Evolutionary conservation across 2,329 filamentous ascomycete species (phyloP).

Genomic region (Penicillium sp.): DNA sequence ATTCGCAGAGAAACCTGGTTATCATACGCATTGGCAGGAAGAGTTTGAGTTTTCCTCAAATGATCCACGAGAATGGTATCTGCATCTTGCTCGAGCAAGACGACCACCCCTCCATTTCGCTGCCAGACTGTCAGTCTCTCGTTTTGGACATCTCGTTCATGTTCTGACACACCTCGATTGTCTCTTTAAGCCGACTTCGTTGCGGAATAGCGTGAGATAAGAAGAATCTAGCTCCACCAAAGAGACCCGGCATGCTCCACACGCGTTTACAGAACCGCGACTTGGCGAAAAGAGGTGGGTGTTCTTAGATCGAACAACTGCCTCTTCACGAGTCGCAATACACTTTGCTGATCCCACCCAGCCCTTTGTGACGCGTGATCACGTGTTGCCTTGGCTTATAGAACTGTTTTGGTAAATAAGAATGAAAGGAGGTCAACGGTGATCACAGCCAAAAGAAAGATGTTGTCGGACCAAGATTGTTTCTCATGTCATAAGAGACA

Average conservation of each 20-base stretch:
- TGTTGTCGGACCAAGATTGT: no score
- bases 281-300: not conserved
- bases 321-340: not conserved
- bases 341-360: not conserved
- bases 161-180: slow-evolving; percentile 38
- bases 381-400: slow-evolving; percentile 18
- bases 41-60: slow-evolving; percentile 43
- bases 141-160: not conserved
- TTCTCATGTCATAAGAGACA: no score
- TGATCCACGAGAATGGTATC: slow-evolving; percentile 57
- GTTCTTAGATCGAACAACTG: not conserved
- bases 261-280: not conserved
- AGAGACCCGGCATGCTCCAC: slow-evolving; percentile 33
- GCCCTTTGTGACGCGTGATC: slow-evolving; percentile 19
- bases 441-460: no score
- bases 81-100: slow-evolving; percentile 49
- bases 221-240: slow-evolving; percentile 54
- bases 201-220: slow-evolving; percentile 50
- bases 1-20: not conserved
- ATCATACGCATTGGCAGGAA: slow-evolving; percentile 44
- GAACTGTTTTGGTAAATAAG: not conserved
- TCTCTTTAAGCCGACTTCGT: slow-evolving; percentile 44
- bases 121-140: slow-evolving; percentile 13
- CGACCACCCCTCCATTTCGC: slow-evolving; percentile 51
- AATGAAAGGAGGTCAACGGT: no score